Conservation (phyloP, 805 yeast genomes). For the Monosporozyma aerobia region DNA sequence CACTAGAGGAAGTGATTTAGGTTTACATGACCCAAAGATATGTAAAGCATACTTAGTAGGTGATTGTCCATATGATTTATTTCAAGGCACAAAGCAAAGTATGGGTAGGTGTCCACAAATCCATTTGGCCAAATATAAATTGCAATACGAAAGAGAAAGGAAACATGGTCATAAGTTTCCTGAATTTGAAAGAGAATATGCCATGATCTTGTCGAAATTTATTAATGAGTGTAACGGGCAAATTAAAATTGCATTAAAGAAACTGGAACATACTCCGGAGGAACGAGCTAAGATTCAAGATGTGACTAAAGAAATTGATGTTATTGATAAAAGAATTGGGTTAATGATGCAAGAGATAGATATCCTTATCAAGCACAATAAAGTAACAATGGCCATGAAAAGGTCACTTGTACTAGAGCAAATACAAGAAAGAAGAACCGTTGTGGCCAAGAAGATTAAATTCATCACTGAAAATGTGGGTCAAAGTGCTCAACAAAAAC, state of each 20-base stretch:
- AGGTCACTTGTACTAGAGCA: slow-evolving; percentile 40
- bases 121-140: slow-evolving; percentile 65
- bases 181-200: slow-evolving; percentile 39
- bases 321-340: slow-evolving; percentile 52
- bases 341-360: slow-evolving; percentile 60
- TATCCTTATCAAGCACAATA: slow-evolving; percentile 40
- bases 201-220: slow-evolving; percentile 41
- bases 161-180: slow-evolving; percentile 35
- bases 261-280: slow-evolving; percentile 59
- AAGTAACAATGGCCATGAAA: slow-evolving; percentile 41
- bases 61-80: slow-evolving; percentile 75
- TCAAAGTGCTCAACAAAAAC: slow-evolving; percentile 78
- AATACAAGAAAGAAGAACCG: slow-evolving; percentile 40
- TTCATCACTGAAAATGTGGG: slow-evolving; percentile 63
- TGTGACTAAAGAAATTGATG: slow-evolving; percentile 49
- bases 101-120: slow-evolving; percentile 70
- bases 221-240: slow-evolving; percentile 59
- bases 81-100: slow-evolving; percentile 73
- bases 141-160: slow-evolving; percentile 52
- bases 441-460: slow-evolving; percentile 47
- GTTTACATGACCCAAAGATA: slow-evolving; percentile 46
- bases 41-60: slow-evolving; percentile 83
- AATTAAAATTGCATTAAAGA: slow-evolving; percentile 50
- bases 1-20: slow-evolving; percentile 12
- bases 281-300: slow-evolving; percentile 52